Base-by-base conservation (phyloP, 768 basidiomycete genomes). In the Chlorophyllum brunneum region DNA sequence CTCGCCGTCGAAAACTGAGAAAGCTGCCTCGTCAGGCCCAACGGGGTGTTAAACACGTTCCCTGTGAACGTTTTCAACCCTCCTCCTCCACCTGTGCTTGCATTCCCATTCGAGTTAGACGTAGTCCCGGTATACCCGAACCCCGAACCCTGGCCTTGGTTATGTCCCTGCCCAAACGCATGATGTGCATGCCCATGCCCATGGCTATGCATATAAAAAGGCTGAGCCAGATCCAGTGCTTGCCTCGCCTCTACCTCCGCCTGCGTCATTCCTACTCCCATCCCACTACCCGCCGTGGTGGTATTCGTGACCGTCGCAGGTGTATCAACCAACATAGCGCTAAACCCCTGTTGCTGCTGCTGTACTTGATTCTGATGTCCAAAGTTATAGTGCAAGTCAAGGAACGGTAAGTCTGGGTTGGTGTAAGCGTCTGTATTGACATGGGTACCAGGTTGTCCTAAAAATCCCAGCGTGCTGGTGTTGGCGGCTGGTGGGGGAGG, bases 301-400 rank as follows among this genome's bases (percentile, higher is more conserved):
- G 39, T 36, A 22, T 29, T 45, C 11, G 38, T 23, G 20, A 31
- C 2, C 1, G 49, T 6, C 22, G 49, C 29, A 5, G 51, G 43
- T 15, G 43, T 23, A 39, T 53, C 51, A n/a, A 53, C 43, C 44
- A 53, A 10, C 51, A 53, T 33, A 26, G 50, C 24, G 10, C 38
- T 16, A 43, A 33, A 31, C 30, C 42, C 41, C 37, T 56, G 58
- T 29, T 38, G 45, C 33, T 50, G 56, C 46, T 27, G 20, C 16
- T 45, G 38, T 42, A 29, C 54, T 20, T 38, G 36, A 36, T 36
- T 45, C 42, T 36, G 54, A 22, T 54, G 52, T 8, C 53, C 47
- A 34, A 54, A 41, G 31, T 82, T 83, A 62, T 87, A 86, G 61
- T 88, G 86, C 63, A 88, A 60, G 62, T 88, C 86, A 48, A 88